Percentiles rank a stretch among this genome's conserved stretches.
Evolutionary conservation across 2,329 filamentous ascomycete species (phyloP).

Genomic region (Xylariaceae sp.): DNA sequence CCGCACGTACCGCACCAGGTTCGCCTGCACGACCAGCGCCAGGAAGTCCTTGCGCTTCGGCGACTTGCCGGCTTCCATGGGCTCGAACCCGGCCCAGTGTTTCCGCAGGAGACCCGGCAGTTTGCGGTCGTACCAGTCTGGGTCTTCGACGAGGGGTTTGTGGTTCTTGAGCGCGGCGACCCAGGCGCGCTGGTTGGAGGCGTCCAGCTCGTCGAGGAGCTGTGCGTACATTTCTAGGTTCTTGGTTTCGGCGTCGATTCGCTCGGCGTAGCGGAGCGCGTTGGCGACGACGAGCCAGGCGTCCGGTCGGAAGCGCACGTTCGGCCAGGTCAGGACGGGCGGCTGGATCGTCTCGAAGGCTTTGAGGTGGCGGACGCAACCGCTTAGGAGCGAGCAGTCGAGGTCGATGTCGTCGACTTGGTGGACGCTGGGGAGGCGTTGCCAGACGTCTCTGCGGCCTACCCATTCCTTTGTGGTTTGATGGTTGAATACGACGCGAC

Average conservation of each 20-base stretch:
- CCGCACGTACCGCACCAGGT: conserved; percentile 26
- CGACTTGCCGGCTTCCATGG: conserved; percentile 32
- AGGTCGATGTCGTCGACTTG: conserved; percentile 24
- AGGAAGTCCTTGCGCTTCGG: conserved; percentile 32
- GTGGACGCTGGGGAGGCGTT: conserved; percentile 22
- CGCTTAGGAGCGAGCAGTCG: conserved; percentile 29
- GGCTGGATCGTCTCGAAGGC: conserved; percentile 26
- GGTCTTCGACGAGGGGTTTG: conserved; percentile 31
- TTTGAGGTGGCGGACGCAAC: conserved; percentile 30
- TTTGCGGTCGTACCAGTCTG: conserved; percentile 30
- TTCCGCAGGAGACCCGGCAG: conserved; percentile 26
- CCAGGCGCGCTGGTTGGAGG: conserved; percentile 29
- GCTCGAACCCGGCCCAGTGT: conserved; percentile 32
- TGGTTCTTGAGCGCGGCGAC: conserved; percentile 25
- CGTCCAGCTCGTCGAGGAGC: conserved; percentile 30
- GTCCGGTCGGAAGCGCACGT: conserved; percentile 30
- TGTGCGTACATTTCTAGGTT: conserved; percentile 25
- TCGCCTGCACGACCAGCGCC: conserved; percentile 30
- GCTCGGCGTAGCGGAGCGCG: conserved; percentile 29
- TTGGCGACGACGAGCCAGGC: conserved; percentile 32
- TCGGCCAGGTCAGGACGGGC: conserved; percentile 30
- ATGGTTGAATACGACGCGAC: conserved; percentile 32
- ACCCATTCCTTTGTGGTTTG: conserved; percentile 33
- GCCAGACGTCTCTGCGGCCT: conserved; percentile 30
- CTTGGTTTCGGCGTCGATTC: conserved; percentile 24